Evolutionary conservation across 2,329 filamentous ascomycete species (phyloP).

Genomic region (Sarocladiaceae sp.): DNA sequence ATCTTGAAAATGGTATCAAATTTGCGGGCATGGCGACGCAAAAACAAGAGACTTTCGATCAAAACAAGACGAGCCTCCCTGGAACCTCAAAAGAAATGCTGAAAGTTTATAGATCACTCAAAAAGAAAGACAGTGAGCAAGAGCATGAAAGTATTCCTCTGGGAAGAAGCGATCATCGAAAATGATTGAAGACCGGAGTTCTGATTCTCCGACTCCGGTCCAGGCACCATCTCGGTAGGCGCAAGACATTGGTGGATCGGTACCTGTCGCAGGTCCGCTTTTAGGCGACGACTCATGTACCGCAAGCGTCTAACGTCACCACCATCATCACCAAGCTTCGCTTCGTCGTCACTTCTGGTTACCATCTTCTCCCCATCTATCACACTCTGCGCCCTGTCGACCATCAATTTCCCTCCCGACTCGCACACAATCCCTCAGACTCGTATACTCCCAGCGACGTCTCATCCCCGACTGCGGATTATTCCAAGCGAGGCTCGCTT

Average conservation of each 20-base stretch:
- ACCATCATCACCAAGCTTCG: background rate
- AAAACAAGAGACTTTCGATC: background rate
- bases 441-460: too few species aligned
- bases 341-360: background rate
- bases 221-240: background rate
- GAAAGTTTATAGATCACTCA: background rate
- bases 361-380: background rate
- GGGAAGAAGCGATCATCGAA: background rate
- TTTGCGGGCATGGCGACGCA: background rate
- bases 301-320: conserved; percentile 7
- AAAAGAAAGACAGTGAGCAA: background rate
- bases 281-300: conserved; percentile 4
- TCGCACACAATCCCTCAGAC: background rate
- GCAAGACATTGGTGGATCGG: background rate
- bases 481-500: too few species aligned
- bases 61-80: too few species aligned
- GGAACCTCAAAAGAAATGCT: background rate
- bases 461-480: too few species aligned
- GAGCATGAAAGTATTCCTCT: background rate
- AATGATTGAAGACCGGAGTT: background rate
- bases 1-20: background rate
- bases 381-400: background rate
- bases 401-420: background rate
- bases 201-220: conserved; percentile 4
- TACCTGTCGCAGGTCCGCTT: background rate